phyloP scores from a whole-genome alignment of 495 filamentous ascomycete species.

The Aspergillus diversus region DNA sequence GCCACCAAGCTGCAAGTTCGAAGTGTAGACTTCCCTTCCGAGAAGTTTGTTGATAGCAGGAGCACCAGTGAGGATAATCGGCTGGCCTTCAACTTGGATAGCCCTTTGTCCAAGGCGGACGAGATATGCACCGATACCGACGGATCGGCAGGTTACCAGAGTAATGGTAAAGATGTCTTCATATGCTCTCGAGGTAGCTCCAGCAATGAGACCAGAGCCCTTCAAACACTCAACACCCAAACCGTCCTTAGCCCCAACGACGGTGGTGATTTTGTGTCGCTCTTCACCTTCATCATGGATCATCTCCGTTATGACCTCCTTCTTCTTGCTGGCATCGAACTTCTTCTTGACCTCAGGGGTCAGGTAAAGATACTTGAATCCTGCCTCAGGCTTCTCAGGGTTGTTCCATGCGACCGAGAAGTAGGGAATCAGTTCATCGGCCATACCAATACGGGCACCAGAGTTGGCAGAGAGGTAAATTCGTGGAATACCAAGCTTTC shows the following conservation, averaged over 20 bases:
- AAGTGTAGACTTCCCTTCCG: constrained; percentile 97
- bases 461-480: constrained; percentile 99
- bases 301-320: constrained; percentile 86
- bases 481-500: constrained; percentile 90
- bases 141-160: constrained; percentile 94
- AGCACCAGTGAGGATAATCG: constrained; percentile 97
- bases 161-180: constrained; percentile 99
- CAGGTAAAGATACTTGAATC: constrained; percentile 99
- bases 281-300: constrained; percentile 85
- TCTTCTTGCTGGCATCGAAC: constrained; percentile 80
- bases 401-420: constrained; percentile 98
- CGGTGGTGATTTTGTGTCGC: constrained; percentile 90
- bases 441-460: constrained; percentile 97
- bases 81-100: constrained; percentile 98
- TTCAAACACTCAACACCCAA: constrained; percentile 97
- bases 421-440: constrained; percentile 94
- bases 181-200: constrained; percentile 94
- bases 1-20: constrained; percentile 97
- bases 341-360: constrained; percentile 83
- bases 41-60: constrained; percentile 98
- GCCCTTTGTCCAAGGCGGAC: constrained; percentile 97
- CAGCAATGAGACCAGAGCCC: constrained; percentile 96
- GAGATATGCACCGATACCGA: constrained; percentile 97
- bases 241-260: constrained; percentile 93
- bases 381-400: constrained; percentile 75